These are phyloP conservation scores for Penicillium riverlandense DNA, from an alignment of 495 filamentous ascomycete genomes.

Conservation along the genomic window DNA sequence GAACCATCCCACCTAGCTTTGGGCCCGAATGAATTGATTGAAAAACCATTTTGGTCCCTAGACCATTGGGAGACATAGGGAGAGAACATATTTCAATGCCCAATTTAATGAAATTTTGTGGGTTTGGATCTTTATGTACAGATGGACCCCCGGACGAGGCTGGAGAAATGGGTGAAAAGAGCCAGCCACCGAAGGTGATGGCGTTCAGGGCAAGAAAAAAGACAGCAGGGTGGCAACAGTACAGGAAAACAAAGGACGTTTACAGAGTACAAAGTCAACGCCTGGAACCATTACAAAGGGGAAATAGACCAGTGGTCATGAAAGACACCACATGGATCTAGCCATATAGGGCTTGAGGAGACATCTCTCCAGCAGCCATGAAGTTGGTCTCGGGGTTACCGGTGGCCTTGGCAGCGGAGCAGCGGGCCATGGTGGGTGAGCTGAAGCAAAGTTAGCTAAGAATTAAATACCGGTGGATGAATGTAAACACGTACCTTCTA, in stretches of 20 bases:
- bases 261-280: constrained; percentile 41
- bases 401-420: constrained; percentile 72
- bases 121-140: constrained; percentile 40
- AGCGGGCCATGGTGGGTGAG: constrained; percentile 95
- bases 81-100: constrained; percentile 3
- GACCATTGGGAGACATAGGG: too few relatives aligned
- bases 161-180: constrained; percentile 14
- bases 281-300: constrained; percentile 33
- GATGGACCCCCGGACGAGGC: constrained; percentile 22
- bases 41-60: too few relatives aligned
- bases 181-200: constrained; percentile 16
- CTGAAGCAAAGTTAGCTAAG: constrained; percentile 38
- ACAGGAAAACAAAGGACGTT: constrained; percentile 24
- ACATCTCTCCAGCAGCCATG: constrained; percentile 69
- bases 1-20: too few relatives aligned
- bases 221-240: constrained; percentile 14
- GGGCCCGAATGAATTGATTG: too few relatives aligned
- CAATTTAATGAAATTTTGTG: constrained; percentile 19
- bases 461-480: constrained; percentile 2
- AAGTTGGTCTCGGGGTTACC: constrained; percentile 72
- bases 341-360: constrained; percentile 41
- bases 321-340: constrained; percentile 9
- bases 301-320: constrained; percentile 20
- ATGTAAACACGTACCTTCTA: constrained; percentile 60
- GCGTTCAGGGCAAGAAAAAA: constrained; percentile 13